Evolutionary conservation across 805 yeast species (phyloP), one percentile per base, ranked within the genome.

Genomic region (Ogataea degrootiae): DNA sequence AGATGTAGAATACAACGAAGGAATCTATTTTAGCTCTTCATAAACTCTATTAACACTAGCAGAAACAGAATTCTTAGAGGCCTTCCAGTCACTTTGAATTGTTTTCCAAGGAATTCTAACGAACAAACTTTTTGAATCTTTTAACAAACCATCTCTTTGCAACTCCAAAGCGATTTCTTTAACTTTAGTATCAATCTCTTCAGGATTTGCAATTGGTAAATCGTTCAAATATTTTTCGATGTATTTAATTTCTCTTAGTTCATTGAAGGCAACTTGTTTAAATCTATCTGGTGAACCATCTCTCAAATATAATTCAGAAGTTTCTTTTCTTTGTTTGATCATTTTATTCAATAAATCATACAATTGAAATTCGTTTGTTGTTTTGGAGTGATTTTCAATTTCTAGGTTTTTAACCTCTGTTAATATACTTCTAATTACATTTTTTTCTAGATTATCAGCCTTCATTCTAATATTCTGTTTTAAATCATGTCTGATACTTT

Each of bases 211-310:
- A 47, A 73, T 68, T 15, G 74, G 75, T 41, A 74, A 54, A 17
- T 50, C 35, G 9, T 51, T 43, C 34, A 68, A 44, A 49, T 72
- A 74, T 37, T 64, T 61, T 17, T 57, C 52, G 46, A 74, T 62
- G 43, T 70, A 59, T 4, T 58, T 58, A 4, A 65, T 57, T 54
- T 74, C 77, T 46, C 68, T 57, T 19, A 67, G 50, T 58, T 74
- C 79, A 41, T 63, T 66, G 23, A 58, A 54, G 5, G 69, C 72
- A 35, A 67, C 54, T 40, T 67, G 68, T 26, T 63, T 63, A 44
- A 72, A 72, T 50, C 72, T 61, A 49, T 73, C 77, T n/a, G 69
- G 67, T 22, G 74, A 58, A 16, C 71, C 67, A 36, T 67, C 71
- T 40, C 66, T 62, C 42, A 61, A 45, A 51, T 70, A 74, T 46